A percentile compares a stretch with the other conserved stretches of the same genome.
Evolutionary conservation across 164 flowering plant species (phyloP).

Genomic region (Aristolochia contorta): DNA sequence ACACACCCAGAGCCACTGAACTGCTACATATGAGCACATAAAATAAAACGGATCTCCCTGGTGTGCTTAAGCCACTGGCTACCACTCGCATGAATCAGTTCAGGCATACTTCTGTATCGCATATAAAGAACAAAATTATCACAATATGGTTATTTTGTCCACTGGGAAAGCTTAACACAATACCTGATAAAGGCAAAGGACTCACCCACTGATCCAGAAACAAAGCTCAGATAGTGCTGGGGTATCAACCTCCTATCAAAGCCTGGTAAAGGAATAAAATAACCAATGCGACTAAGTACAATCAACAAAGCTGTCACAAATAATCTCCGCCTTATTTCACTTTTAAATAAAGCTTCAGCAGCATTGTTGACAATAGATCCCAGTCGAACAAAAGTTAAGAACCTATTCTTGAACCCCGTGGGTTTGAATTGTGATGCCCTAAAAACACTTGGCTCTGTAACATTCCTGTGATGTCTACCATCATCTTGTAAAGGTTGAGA

Average conservation of each 20-base stretch:
- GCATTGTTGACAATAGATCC: slow-evolving; percentile 75
- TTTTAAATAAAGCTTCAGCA: slow-evolving; percentile 86
- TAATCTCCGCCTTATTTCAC: slow-evolving; percentile 91
- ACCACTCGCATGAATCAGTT: too few species aligned
- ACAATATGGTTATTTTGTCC: too few species aligned
- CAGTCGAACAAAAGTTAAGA: slow-evolving; percentile 54
- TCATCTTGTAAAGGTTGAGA: slow-evolving; percentile 10
- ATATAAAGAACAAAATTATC: too few species aligned
- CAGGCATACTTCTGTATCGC: too few species aligned
- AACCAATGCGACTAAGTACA: slow-evolving; percentile 81
- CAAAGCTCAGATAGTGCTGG: slow-evolving; percentile 71
- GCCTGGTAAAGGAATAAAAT: slow-evolving; percentile 92
- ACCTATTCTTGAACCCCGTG: slow-evolving; percentile 55
- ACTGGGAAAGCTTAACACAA: too few species aligned
- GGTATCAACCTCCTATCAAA: slow-evolving; percentile 91
- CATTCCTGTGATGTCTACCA: slow-evolving; percentile 10
- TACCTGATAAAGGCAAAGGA: not conserved
- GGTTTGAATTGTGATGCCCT: slow-evolving; percentile 17
- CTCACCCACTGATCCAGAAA: slow-evolving; percentile 83
- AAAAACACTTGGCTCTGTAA: slow-evolving; percentile 9
- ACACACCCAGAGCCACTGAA: too few species aligned
- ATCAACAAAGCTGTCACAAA: slow-evolving; percentile 77
- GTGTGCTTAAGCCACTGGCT: too few species aligned
- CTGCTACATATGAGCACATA: too few species aligned
- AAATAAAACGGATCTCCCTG: too few species aligned